Percentiles rank a stretch among this genome's conserved stretches.
These are phyloP conservation scores for Saxophila tyrrhenica DNA, from an alignment of 495 filamentous ascomycete genomes.

Conservation along the genomic window DNA sequence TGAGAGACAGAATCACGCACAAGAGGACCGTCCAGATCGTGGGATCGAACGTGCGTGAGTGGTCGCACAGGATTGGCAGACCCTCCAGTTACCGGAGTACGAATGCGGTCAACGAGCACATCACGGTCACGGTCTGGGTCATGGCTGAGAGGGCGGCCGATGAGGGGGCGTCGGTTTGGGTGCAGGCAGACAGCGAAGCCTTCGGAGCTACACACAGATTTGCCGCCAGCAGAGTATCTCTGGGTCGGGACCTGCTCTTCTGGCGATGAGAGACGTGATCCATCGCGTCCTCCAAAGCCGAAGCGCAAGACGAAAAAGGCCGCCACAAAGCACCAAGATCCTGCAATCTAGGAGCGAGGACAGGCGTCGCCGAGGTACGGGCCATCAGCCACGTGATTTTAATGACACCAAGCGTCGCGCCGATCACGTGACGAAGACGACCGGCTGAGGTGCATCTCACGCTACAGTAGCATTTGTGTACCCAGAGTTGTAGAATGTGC, in stretches of 20 bases:
- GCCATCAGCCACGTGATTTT: too few species aligned
- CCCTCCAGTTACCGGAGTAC: background rate
- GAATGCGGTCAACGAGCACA: background rate
- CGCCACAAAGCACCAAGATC: background rate
- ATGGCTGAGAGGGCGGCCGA: background rate
- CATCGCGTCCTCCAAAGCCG: background rate
- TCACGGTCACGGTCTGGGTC: background rate
- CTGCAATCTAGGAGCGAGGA: background rate
- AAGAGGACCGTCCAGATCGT: background rate
- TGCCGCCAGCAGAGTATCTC: background rate
- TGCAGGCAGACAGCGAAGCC: background rate
- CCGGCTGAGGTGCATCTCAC: too few species aligned
- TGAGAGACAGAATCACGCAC: background rate
- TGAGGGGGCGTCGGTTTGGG: too few species aligned
- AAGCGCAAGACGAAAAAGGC: background rate
- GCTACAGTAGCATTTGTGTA: too few species aligned
- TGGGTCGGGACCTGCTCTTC: background rate
- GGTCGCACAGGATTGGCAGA: background rate
- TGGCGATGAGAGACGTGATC: constrained; percentile 1
- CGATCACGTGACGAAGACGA: too few species aligned
- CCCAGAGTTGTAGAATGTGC: too few species aligned
- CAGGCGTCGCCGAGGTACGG: too few species aligned
- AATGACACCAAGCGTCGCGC: too few species aligned
- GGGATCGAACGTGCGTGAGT: background rate
- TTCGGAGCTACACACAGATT: background rate